These are phyloP conservation scores for Rubia balearica DNA, from an alignment of 305 asterid genomes.

Conservation along the genomic window DNA sequence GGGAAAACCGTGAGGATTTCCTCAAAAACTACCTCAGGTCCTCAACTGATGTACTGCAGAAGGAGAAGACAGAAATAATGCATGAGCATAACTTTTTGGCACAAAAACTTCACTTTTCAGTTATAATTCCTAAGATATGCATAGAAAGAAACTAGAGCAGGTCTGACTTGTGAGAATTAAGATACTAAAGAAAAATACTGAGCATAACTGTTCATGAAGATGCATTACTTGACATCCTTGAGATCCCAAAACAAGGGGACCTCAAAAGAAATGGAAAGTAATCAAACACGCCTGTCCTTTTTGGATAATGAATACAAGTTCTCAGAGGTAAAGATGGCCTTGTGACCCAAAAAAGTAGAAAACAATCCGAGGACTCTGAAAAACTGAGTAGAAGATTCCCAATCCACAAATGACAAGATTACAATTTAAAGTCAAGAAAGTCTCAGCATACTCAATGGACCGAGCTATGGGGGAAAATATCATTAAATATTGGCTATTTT, in stretches of 20 bases:
- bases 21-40: constrained; percentile 1
- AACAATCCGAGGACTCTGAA: not conserved
- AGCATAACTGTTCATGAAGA: not conserved
- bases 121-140: not conserved
- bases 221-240: not conserved
- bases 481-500: not conserved
- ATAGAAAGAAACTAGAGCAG: not conserved
- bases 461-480: not conserved
- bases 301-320: not conserved
- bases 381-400: not conserved
- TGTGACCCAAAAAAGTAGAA: not conserved
- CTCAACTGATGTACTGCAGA: too few species aligned
- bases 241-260: not conserved
- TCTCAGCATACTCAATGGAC: not conserved
- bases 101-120: not conserved
- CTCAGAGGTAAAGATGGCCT: not conserved
- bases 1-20: not conserved
- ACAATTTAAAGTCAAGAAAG: constrained; percentile 1
- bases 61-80: constrained; percentile 2
- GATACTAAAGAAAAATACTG: not conserved
- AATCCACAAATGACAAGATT: not conserved
- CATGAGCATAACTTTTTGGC: not conserved
- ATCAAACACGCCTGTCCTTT: not conserved
- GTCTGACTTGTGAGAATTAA: constrained; percentile 4
- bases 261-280: not conserved